Base-by-base conservation (phyloP, 306 rosid species). In the Sicyos baderoa region DNA sequence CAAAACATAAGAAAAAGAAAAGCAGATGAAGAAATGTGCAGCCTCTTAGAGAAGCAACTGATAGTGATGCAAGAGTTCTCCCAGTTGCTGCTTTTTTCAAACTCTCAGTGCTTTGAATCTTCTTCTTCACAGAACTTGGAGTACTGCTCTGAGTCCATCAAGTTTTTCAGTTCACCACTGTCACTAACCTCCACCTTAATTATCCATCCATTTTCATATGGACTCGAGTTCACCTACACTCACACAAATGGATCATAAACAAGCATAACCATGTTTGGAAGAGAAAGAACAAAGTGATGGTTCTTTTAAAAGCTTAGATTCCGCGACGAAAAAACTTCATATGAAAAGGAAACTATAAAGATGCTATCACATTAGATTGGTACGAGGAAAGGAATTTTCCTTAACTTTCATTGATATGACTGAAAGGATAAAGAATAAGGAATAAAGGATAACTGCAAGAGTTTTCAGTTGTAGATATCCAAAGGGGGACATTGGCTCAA, bases 101-200 rank as follows among this genome's bases (percentile, higher is more conserved):
- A 17, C 54, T 18, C 78, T 86, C 86, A 90, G 70, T 88, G 96
- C 50, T 77, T 76, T 77, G 92, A 84, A 72, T 93, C 89, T 74
- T 93, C 98, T 80, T 93, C 96, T 81, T 93, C 96, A 72, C 99
- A 93, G 86, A 93, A 93, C 79, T 93, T 86, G 81, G 94, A 42
- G 85, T 90, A 93, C 62, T 88, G 29, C 6, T 90, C 90, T 18
- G 97, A 78, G 76, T 90, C 94, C 99, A 93, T 86, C 84, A 93
- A 79, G 15, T 82, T 85, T 50, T 80, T 81, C 79, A 90, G 62
- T 78, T 93, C 96, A 54, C 77, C 79, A 18, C 23, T 70, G 57
- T 81, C 85, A 65, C 75, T 84, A 18, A 93, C 0, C 70, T 90
- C 84, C 25, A 93, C 90, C 85, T 90, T 90, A 62, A 93, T 85